Evolutionary conservation across 1,284 basidiomycete genomes (phyloP).

Genomic region (Coniferiporia weirii): DNA sequence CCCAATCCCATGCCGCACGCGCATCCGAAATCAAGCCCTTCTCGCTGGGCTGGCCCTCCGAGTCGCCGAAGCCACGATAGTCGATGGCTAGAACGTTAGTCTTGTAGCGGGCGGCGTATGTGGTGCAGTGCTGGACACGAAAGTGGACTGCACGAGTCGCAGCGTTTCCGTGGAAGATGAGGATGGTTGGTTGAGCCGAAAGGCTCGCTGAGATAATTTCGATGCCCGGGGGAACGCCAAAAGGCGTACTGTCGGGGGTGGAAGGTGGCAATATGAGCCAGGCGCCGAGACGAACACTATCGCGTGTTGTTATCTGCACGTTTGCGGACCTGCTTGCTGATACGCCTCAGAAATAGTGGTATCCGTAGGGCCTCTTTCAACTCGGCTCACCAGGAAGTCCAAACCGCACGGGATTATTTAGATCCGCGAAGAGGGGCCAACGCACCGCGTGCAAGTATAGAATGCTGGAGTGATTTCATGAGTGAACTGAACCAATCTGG

Average conservation of each 20-base stretch:
- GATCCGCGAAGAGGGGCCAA: conserved; percentile 62
- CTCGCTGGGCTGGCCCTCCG: conserved; percentile 73
- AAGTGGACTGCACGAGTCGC: conserved; percentile 65
- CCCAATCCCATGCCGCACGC: conserved; percentile 76
- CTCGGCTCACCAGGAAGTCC: conserved; percentile 67
- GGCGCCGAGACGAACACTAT: conserved; percentile 77
- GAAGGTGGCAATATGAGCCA: conserved; percentile 85
- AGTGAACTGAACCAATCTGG: conserved; percentile 9
- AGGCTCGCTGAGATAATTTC: conserved; percentile 45
- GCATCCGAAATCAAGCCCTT: conserved; percentile 74
- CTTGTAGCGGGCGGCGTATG: conserved; percentile 56
- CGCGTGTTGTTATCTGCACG: conserved; percentile 63
- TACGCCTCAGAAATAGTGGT: not conserved
- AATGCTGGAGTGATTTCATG: conserved; percentile 29
- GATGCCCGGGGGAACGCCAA: conserved; percentile 26
- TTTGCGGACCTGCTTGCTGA: conserved; percentile 57
- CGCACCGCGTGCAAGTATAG: conserved; percentile 66
- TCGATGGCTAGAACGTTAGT: conserved; percentile 83
- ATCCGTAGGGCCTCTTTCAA: not conserved
- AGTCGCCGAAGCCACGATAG: conserved; percentile 92
- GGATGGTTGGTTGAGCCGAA: conserved; percentile 60
- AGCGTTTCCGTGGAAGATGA: conserved; percentile 91
- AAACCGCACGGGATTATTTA: conserved; percentile 66
- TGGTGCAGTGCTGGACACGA: conserved; percentile 59
- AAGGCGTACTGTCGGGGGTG: conserved; percentile 45